These are phyloP conservation scores for Zelopaecilomyces penicillatus DNA, from an alignment of 2,329 filamentous ascomycete genomes.

Conservation along the genomic window DNA sequence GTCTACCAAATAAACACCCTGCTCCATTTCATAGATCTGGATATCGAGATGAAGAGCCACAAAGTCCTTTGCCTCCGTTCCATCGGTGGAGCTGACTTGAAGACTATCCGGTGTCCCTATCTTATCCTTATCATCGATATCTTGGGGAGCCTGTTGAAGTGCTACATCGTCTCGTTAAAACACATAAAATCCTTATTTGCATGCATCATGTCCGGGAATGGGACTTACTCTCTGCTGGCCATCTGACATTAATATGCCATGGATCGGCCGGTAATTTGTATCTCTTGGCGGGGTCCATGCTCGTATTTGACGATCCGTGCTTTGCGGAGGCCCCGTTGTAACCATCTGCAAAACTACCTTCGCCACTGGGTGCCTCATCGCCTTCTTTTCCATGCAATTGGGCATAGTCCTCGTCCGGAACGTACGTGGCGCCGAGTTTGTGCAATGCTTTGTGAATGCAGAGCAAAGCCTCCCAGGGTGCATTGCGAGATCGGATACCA, in stretches of 20 bases:
- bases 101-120: constrained; percentile 25
- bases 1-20: constrained; percentile 88
- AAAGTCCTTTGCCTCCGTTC: constrained; percentile 45
- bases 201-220: not conserved
- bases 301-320: constrained; percentile 26
- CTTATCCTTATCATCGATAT: constrained; percentile 9
- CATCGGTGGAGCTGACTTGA: constrained; percentile 30
- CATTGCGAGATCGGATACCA: constrained; percentile 88
- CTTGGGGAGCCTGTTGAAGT: constrained; percentile 2
- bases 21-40: constrained; percentile 90
- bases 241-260: constrained; percentile 88
- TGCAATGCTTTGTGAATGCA: constrained; percentile 90
- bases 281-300: constrained; percentile 47
- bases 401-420: constrained; percentile 54
- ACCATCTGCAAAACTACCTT: constrained; percentile 34
- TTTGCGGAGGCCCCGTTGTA: constrained; percentile 25
- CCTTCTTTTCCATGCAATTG: constrained; percentile 36
- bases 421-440: constrained; percentile 84
- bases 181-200: not conserved
- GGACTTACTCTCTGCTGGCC: constrained; percentile 71
- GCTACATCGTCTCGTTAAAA: not conserved
- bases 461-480: constrained; percentile 85
- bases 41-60: constrained; percentile 95
- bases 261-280: constrained; percentile 89
- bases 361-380: constrained; percentile 25